A percentile compares a stretch with the other conserved stretches of the same genome.
These are phyloP conservation scores for baker's yeast (Saccharomyces cerevisiae) DNA, from an alignment of 805 yeast genomes.

Conservation along the genomic window DNA sequence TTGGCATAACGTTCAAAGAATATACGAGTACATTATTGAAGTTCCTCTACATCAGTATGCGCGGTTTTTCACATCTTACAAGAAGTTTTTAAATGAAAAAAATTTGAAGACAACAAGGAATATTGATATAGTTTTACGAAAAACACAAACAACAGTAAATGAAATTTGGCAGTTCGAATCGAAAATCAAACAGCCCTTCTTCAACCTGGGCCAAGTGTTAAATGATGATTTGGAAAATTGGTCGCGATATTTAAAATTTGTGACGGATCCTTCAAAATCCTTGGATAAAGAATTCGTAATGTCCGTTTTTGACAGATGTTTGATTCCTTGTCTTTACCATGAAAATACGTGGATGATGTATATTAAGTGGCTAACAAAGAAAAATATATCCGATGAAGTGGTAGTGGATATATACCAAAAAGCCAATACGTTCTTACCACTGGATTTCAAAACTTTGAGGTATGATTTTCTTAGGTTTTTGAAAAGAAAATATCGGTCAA, in stretches of 20 bases:
- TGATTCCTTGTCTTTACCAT: constrained; percentile 56
- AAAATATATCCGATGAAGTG: constrained; percentile 13
- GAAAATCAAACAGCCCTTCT: constrained; percentile 47
- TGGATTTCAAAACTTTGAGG: constrained; percentile 13
- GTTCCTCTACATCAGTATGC: constrained; percentile 86
- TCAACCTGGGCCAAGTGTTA: constrained; percentile 41
- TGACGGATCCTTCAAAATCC: constrained; percentile 32
- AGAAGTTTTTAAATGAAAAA: constrained; percentile 22
- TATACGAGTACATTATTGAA: constrained; percentile 39
- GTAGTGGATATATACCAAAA: constrained; percentile 39
- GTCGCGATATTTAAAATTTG: constrained; percentile 54
- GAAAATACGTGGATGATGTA: constrained; percentile 66
- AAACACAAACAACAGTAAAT: constrained; percentile 46
- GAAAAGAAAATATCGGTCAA: constrained; percentile 7
- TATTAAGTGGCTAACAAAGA: constrained; percentile 40
- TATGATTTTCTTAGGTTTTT: constrained; percentile 14
- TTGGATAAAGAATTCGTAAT: constrained; percentile 28
- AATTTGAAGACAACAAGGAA: constrained; percentile 30
- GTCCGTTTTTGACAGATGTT: constrained; percentile 60
- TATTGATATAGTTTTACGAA: constrained; percentile 36
- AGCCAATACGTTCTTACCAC: constrained; percentile 40
- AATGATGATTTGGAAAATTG: constrained; percentile 44
- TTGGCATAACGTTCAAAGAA: constrained; percentile 32
- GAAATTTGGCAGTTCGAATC: constrained; percentile 69
- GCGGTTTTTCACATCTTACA: constrained; percentile 51